Evolutionary conservation across 148 eudicot species (phyloP).

Genomic region (Dianthus caryophyllus): DNA sequence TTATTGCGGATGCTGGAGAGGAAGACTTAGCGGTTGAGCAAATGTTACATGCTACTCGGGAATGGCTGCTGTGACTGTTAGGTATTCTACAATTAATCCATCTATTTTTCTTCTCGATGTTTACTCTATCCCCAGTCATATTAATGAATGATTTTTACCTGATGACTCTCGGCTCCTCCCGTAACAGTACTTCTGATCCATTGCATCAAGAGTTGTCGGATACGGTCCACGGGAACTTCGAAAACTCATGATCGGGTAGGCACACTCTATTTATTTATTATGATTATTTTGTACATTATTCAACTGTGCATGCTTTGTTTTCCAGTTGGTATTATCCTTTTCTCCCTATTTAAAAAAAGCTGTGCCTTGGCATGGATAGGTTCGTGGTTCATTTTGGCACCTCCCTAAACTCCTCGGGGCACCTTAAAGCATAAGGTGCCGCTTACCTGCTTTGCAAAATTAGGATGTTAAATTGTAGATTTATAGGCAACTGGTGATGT

Average conservation of each 20-base stretch:
- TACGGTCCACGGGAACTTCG: neutral
- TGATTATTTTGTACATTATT: neutral
- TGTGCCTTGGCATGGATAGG: too few species aligned
- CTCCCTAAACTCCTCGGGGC: too few species aligned
- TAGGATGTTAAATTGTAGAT: too few species aligned
- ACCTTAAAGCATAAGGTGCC: too few species aligned
- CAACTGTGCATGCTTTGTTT: neutral
- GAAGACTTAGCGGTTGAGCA: slow-evolving; percentile 8
- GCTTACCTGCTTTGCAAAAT: too few species aligned
- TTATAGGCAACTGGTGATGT: too few species aligned
- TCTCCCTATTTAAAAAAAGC: too few species aligned
- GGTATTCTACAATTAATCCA: slow-evolving; percentile 11
- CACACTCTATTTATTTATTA: neutral
- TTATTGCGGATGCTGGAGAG: slow-evolving; percentile 1
- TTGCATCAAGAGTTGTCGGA: slow-evolving; percentile 7
- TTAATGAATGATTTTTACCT: neutral
- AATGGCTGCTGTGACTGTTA: slow-evolving; percentile 4
- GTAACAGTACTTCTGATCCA: slow-evolving; percentile 15
- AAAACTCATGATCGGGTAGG: slow-evolving; percentile 15
- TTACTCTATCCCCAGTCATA: neutral
- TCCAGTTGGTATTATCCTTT: neutral
- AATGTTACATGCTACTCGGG: neutral
- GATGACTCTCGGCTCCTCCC: neutral
- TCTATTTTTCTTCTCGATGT: neutral
- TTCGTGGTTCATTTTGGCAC: too few species aligned